phyloP scores from a whole-genome alignment of 2,329 filamentous ascomycete species.

The Nannizziopsis arthrosporioides region DNA sequence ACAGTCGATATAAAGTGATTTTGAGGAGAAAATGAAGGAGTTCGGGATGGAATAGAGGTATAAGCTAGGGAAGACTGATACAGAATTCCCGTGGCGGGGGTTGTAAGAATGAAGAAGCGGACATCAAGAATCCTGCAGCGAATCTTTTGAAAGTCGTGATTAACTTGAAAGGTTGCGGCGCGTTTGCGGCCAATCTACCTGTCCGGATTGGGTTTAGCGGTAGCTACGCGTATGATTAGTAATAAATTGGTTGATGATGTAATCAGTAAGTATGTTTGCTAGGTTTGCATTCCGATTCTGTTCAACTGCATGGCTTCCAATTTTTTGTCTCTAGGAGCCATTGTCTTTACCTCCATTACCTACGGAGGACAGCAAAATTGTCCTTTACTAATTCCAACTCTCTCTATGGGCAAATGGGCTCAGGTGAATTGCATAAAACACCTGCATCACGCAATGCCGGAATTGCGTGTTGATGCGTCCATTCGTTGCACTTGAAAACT shows the following conservation, averaged over 20 bases:
- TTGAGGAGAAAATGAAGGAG: too few species aligned
- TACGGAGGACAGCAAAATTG: too few species aligned
- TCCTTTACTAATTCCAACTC: too few species aligned
- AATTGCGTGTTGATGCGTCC: constrained; percentile 12
- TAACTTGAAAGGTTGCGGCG: constrained; percentile 5
- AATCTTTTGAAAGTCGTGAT: neutral
- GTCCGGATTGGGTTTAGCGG: constrained; percentile 6
- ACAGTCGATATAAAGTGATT: too few species aligned
- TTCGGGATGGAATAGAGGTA: too few species aligned
- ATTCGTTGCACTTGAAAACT: constrained; percentile 16
- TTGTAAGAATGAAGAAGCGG: neutral
- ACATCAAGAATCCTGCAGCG: neutral
- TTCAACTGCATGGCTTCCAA: neutral
- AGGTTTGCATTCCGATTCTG: constrained; percentile 15
- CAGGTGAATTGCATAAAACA: constrained; percentile 10
- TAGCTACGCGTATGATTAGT: neutral
- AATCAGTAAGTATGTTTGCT: constrained; percentile 12
- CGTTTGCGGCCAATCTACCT: neutral
- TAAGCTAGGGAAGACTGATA: neutral
- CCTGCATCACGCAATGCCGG: constrained; percentile 14
- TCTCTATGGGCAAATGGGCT: neutral
- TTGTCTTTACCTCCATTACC: too few species aligned
- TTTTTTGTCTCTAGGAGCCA: too few species aligned
- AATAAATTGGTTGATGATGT: constrained; percentile 4
- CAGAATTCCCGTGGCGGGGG: neutral